A percentile compares a stretch with the other conserved stretches of the same genome.
These are phyloP conservation scores for Blastobotrys aristatus DNA, from an alignment of 1,139 yeast species.

Conservation along the genomic window DNA sequence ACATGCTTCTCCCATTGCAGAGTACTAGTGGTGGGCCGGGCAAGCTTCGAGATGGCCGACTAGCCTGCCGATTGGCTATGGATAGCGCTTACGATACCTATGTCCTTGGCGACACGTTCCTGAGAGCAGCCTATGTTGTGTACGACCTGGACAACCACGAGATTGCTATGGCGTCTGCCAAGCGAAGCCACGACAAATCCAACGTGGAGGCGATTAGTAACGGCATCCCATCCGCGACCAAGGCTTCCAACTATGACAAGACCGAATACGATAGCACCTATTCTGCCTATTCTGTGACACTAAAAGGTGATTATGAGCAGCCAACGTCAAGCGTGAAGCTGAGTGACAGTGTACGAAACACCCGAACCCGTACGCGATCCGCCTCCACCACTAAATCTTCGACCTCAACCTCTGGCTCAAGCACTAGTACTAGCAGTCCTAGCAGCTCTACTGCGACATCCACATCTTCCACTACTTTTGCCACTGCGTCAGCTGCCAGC, in stretches of 20 bases:
- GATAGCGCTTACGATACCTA: conserved; percentile 47
- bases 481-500: background rate
- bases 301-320: background rate
- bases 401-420: background rate
- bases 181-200: conserved; percentile 21
- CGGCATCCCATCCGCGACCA: conserved; percentile 29
- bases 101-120: conserved; percentile 66
- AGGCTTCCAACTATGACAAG: conserved; percentile 25
- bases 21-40: conserved; percentile 16
- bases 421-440: background rate
- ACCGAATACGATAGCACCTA: conserved; percentile 14
- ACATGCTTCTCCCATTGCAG: conserved; percentile 27
- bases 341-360: background rate
- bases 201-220: conserved; percentile 25
- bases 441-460: background rate
- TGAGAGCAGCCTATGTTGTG: conserved; percentile 68
- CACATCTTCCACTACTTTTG: background rate
- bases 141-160: conserved; percentile 46
- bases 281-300: background rate
- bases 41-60: conserved; percentile 22
- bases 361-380: background rate
- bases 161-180: conserved; percentile 23
- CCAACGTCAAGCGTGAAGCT: background rate
- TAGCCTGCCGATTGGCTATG: conserved; percentile 45
- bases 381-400: background rate